Conservation (phyloP, 768 basidiomycete genomes). For the Flagelloscypha sp. region DNA sequence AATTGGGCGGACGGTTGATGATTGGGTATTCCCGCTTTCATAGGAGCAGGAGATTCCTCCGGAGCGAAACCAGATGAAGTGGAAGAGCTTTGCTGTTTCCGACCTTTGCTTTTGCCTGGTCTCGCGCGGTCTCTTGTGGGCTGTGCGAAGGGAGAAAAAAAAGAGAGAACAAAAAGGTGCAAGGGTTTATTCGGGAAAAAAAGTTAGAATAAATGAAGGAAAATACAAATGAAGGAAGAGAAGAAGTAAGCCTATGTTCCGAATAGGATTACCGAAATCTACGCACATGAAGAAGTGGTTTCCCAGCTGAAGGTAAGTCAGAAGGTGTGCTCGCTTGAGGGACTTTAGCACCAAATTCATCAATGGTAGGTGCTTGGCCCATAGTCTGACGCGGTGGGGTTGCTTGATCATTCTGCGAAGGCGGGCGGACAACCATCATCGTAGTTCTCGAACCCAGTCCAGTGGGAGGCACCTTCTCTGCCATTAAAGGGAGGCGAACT, state of each 20-base stretch:
- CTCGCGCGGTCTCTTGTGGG: slow-evolving; percentile 68
- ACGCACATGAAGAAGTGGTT: slow-evolving; percentile 83
- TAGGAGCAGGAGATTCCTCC: not conserved
- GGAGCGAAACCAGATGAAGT: not conserved
- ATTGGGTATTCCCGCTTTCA: slow-evolving; percentile 1
- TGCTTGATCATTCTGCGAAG: slow-evolving; percentile 38
- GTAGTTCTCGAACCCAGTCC: slow-evolving; percentile 71
- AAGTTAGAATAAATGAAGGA: slow-evolving; percentile 15
- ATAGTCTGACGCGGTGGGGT: slow-evolving; percentile 23
- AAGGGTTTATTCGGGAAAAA: slow-evolving; percentile 15
- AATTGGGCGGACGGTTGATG: not conserved
- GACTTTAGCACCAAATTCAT: slow-evolving; percentile 37
- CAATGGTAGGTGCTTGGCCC: slow-evolving; percentile 34
- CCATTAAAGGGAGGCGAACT: slow-evolving; percentile 14
- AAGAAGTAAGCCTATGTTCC: slow-evolving; percentile 38
- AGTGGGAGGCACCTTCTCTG: slow-evolving; percentile 20
- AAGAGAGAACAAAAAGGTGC: slow-evolving; percentile 13
- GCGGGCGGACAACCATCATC: slow-evolving; percentile 55
- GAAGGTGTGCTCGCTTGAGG: slow-evolving; percentile 23
- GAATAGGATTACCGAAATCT: slow-evolving; percentile 54
- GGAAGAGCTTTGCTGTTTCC: slow-evolving; percentile 2
- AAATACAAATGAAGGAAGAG: slow-evolving; percentile 16
- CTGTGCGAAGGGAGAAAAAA: slow-evolving; percentile 29
- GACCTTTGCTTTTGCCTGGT: slow-evolving; percentile 42
- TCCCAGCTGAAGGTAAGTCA: slow-evolving; percentile 44